Evolutionary conservation across 305 asterid species (phyloP).

Genomic region (Nicotiana rustica): DNA sequence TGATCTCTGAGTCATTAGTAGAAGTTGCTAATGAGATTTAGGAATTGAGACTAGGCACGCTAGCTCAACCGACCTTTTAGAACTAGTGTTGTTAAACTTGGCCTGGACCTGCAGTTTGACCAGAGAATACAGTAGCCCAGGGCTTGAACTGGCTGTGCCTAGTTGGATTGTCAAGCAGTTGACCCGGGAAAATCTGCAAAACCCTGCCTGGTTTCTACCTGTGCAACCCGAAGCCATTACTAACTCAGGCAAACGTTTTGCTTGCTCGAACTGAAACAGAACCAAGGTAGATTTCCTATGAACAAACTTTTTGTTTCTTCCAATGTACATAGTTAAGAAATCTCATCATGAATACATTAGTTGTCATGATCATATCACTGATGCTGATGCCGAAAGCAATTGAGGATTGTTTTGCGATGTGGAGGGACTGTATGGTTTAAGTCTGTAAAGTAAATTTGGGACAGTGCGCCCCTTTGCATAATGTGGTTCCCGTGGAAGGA

Average conservation of each 20-base stretch:
- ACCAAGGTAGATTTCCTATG: not conserved
- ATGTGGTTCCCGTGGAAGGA: not conserved
- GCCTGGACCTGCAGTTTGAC: conserved; percentile 2
- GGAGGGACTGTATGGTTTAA: not conserved
- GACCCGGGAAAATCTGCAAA: not conserved
- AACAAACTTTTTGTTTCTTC: no score
- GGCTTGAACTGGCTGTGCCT: conserved; percentile 11
- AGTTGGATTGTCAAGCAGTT: conserved; percentile 21
- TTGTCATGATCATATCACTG: not conserved
- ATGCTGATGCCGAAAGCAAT: not conserved
- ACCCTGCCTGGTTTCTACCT: not conserved
- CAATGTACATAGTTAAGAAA: not conserved
- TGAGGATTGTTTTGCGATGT: not conserved
- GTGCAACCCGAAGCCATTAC: not conserved
- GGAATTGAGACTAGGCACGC: conserved; percentile 6
- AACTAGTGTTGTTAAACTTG: not conserved
- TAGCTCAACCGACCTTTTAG: not conserved
- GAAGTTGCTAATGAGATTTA: conserved; percentile 17
- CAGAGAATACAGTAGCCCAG: not conserved
- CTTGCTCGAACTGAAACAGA: not conserved
- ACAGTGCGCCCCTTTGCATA: not conserved
- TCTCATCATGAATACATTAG: not conserved
- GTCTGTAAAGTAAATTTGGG: not conserved
- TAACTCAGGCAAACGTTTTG: not conserved
- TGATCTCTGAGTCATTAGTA: conserved; percentile 1